Percentiles rank a stretch among this genome's conserved stretches.
Evolutionary conservation across 768 basidiomycete species (phyloP).

Genomic region (Myochromella boudieri): DNA sequence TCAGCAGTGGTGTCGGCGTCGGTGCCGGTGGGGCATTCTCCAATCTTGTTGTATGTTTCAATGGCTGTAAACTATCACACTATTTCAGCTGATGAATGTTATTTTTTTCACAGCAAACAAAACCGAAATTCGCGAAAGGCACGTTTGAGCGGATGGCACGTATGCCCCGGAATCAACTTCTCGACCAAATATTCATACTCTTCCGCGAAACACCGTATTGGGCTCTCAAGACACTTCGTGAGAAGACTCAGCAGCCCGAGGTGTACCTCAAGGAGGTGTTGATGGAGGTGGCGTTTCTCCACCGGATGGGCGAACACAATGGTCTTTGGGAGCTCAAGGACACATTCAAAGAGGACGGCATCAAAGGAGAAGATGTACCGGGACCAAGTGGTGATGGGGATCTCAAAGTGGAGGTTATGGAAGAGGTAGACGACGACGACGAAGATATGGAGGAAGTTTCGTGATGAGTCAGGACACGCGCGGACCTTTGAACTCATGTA

Average conservation of each 20-base stretch:
- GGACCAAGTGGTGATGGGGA: slow-evolving; percentile 33
- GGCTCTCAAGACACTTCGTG: slow-evolving; percentile 74
- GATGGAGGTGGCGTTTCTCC: slow-evolving; percentile 70
- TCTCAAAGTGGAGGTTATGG: slow-evolving; percentile 57
- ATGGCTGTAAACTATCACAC: neutral
- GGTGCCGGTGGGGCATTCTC: slow-evolving; percentile 57
- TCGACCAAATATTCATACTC: slow-evolving; percentile 76
- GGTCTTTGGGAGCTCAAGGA: slow-evolving; percentile 81
- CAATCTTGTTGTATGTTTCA: slow-evolving; percentile 58
- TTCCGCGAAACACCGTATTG: slow-evolving; percentile 83
- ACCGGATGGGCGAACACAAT: slow-evolving; percentile 79
- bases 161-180: slow-evolving; percentile 83
- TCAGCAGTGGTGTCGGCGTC: slow-evolving; percentile 72
- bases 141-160: slow-evolving; percentile 89
- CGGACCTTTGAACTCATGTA: too few relatives aligned
- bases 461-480: too few relatives aligned
- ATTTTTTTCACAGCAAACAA: slow-evolving; percentile 50
- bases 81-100: neutral
- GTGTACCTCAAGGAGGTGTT: slow-evolving; percentile 84
- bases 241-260: slow-evolving; percentile 84
- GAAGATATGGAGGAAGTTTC: slow-evolving; percentile 75
- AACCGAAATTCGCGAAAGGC: slow-evolving; percentile 68
- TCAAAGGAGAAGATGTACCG: slow-evolving; percentile 47
- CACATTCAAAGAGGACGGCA: slow-evolving; percentile 64
- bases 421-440: slow-evolving; percentile 60